Percentiles rank a stretch among this genome's conserved stretches.
phyloP scores from a whole-genome alignment of 495 filamentous ascomycete genomes.

The Zalerion maritima region DNA sequence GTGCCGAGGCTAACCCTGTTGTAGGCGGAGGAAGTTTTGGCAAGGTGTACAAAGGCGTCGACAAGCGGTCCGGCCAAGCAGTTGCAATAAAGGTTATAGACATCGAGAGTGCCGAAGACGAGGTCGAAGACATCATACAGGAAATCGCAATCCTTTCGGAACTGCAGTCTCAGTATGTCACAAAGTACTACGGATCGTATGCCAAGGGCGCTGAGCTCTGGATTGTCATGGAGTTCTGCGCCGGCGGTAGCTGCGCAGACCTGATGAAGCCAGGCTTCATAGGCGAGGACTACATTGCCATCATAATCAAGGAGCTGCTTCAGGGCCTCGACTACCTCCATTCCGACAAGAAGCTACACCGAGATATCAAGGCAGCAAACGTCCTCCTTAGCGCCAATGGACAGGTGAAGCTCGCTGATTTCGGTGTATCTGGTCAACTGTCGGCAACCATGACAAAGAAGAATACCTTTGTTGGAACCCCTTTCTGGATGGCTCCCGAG shows the following conservation, averaged over 20 bases:
- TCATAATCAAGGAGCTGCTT: conserved; percentile 81
- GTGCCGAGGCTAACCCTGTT: conserved; percentile 6
- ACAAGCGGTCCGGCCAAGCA: conserved; percentile 68
- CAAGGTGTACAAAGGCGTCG: conserved; percentile 87
- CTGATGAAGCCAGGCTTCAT: conserved; percentile 88
- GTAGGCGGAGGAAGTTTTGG: conserved; percentile 80
- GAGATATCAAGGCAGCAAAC: conserved; percentile 96
- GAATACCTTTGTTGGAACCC: conserved; percentile 96
- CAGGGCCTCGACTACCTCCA: conserved; percentile 88
- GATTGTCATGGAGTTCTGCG: conserved; percentile 96
- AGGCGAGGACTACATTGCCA: conserved; percentile 83
- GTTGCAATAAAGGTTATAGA: conserved; percentile 96
- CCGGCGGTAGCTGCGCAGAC: conserved; percentile 83
- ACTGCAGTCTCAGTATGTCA: conserved; percentile 86
- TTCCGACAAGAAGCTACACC: conserved; percentile 84
- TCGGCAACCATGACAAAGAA: conserved; percentile 99
- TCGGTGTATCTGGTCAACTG: conserved; percentile 93
- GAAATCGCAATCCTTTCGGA: conserved; percentile 94
- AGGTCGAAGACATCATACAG: conserved; percentile 97
- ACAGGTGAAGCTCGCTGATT: conserved; percentile 94
- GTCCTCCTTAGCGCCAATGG: conserved; percentile 75
- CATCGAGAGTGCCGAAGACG: conserved; percentile 94
- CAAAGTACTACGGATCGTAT: conserved; percentile 91
- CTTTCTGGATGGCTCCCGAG: conserved; percentile 99
- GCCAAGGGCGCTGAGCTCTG: conserved; percentile 89